phyloP scores from a whole-genome alignment of 306 rosid species.

The Rubus idaeus region DNA sequence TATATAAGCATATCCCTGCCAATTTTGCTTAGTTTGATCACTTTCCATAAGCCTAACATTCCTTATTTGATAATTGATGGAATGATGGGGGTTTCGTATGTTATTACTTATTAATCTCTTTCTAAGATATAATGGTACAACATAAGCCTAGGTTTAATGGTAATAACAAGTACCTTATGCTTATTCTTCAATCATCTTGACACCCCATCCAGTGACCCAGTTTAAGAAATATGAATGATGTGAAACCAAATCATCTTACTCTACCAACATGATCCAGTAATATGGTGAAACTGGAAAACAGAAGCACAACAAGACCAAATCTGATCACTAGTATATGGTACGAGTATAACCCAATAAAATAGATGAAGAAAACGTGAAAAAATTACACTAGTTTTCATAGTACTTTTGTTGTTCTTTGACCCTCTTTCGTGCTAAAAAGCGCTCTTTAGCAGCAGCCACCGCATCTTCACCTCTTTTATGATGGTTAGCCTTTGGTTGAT shows the following conservation, averaged over 20 bases:
- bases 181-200: too few species aligned
- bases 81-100: background rate
- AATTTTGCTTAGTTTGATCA: too few species aligned
- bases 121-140: background rate
- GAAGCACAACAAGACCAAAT: background rate
- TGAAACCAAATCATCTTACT: background rate
- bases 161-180: too few species aligned
- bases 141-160: too few species aligned
- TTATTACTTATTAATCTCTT: background rate
- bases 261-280: background rate
- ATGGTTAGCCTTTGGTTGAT: conserved; percentile 51
- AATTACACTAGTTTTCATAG: background rate
- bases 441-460: conserved; percentile 72
- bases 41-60: too few species aligned
- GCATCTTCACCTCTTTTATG: conserved; percentile 79
- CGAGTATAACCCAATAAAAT: background rate
- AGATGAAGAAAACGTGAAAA: too few species aligned
- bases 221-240: background rate
- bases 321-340: background rate
- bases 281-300: background rate
- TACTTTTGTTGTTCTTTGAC: conserved; percentile 46
- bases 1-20: too few species aligned
- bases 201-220: too few species aligned
- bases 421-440: conserved; percentile 74
- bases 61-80: background rate